A percentile compares a stretch with the other conserved stretches of the same genome.
phyloP scores from a whole-genome alignment of 2,329 filamentous ascomycete species.

The Aschersonia sp. region DNA sequence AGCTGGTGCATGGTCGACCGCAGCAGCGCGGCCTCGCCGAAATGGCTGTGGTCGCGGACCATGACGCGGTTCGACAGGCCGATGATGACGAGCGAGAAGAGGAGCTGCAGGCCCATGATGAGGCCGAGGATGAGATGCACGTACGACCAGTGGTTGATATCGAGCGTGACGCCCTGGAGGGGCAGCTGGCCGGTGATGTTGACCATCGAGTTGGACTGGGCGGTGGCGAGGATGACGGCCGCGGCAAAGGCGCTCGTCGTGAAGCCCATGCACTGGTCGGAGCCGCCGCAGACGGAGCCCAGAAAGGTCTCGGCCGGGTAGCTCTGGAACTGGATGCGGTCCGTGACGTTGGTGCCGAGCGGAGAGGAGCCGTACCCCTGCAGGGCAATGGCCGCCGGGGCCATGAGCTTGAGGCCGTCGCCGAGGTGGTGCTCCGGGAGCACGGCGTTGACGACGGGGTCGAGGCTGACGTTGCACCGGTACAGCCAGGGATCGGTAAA shows the following conservation, averaged over 20 bases:
- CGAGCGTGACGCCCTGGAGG: slow-evolving; percentile 14
- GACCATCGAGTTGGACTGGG: slow-evolving; percentile 14
- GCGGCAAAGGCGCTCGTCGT: slow-evolving; percentile 20
- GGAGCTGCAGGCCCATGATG: slow-evolving; percentile 15
- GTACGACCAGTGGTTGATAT: slow-evolving; percentile 16
- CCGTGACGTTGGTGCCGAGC: slow-evolving; percentile 9
- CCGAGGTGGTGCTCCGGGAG: slow-evolving; percentile 21
- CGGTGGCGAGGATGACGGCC: slow-evolving; percentile 18
- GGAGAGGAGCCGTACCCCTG: slow-evolving; percentile 19
- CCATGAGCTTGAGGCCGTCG: slow-evolving; percentile 16
- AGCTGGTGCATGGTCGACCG: slow-evolving; percentile 7
- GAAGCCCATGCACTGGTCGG: slow-evolving; percentile 17
- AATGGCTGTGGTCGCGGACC: slow-evolving; percentile 11
- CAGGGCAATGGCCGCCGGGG: slow-evolving; percentile 23
- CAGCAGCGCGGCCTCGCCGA: slow-evolving; percentile 9
- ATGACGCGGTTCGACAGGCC: slow-evolving; percentile 13
- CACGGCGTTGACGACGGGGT: slow-evolving; percentile 17
- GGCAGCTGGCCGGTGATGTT: slow-evolving; percentile 14
- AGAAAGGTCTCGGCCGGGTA: slow-evolving; percentile 26
- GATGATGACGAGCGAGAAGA: slow-evolving; percentile 11
- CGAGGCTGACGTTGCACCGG: slow-evolving; percentile 22
- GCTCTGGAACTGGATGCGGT: slow-evolving; percentile 18
- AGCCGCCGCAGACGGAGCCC: slow-evolving; percentile 18
- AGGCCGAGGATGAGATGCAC: slow-evolving; percentile 18
- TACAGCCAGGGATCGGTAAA: slow-evolving; percentile 23